These are phyloP conservation scores for Neurospora discreta DNA, from an alignment of 495 filamentous ascomycete genomes.

Conservation along the genomic window DNA sequence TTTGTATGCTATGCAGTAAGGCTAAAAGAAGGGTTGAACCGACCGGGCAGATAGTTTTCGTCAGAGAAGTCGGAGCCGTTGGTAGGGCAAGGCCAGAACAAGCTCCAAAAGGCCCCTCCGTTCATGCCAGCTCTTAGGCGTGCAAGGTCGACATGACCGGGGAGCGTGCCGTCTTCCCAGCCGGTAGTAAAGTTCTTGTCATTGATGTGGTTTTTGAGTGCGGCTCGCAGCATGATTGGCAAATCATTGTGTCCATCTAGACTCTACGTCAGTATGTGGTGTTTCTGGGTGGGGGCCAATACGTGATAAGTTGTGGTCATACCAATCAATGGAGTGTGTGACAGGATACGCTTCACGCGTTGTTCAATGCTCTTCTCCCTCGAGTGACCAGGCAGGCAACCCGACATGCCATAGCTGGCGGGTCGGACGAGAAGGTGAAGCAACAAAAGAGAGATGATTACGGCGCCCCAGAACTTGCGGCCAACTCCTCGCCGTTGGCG, in stretches of 20 bases:
- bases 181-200: conserved; percentile 54
- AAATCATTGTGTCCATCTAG: conserved; percentile 91
- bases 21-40: background rate
- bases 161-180: conserved; percentile 55
- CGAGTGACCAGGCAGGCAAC: background rate
- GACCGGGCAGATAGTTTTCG: conserved; percentile 48
- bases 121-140: conserved; percentile 45
- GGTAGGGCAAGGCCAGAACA: conserved; percentile 66
- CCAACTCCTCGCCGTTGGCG: background rate
- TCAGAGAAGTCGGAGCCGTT: conserved; percentile 62
- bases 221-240: conserved; percentile 55
- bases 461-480: background rate
- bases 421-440: background rate
- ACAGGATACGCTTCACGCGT: conserved; percentile 58
- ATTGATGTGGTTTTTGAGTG: conserved; percentile 72
- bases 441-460: background rate
- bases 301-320: conserved; percentile 1
- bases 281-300: background rate
- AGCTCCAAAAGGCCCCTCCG: conserved; percentile 86
- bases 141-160: conserved; percentile 70
- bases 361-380: conserved; percentile 39
- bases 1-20: background rate
- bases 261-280: conserved; percentile 1
- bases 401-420: background rate
- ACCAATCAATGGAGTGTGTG: conserved; percentile 73